These are phyloP conservation scores for Yamadazyma phyllophila DNA, from an alignment of 805 yeast genomes.

Conservation along the genomic window DNA sequence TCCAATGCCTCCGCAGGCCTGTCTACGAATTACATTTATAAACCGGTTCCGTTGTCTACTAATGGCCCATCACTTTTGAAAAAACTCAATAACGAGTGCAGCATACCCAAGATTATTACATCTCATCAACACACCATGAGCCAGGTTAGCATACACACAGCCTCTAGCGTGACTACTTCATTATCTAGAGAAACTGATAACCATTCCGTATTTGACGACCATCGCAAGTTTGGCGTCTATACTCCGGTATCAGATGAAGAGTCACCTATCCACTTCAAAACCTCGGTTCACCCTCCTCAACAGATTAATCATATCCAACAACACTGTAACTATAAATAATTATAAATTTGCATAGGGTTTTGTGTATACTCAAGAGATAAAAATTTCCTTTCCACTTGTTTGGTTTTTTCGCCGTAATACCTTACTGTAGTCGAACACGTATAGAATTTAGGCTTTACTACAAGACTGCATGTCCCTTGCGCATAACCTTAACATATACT, in stretches of 20 bases:
- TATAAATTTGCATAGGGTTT: constrained; percentile 7
- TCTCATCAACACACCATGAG: constrained; percentile 23
- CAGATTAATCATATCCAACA: not conserved
- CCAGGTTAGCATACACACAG: constrained; percentile 27
- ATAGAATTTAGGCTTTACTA: not conserved
- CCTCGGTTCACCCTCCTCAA: constrained; percentile 1
- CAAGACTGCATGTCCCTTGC: not conserved
- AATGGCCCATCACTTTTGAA: constrained; percentile 8
- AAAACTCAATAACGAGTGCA: constrained; percentile 5
- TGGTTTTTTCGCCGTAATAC: not conserved
- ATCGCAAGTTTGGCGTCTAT: constrained; percentile 20
- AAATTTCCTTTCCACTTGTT: not conserved
- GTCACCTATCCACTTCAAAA: constrained; percentile 11
- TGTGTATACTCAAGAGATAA: not conserved
- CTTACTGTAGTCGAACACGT: not conserved
- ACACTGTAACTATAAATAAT: constrained; percentile 5
- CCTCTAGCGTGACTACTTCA: constrained; percentile 25
- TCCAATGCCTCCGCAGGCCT: constrained; percentile 7
- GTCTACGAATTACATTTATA: constrained; percentile 11
- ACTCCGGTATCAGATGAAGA: constrained; percentile 37
- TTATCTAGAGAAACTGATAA: constrained; percentile 17
- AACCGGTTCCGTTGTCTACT: constrained; percentile 14
- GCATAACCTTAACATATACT: not conserved
- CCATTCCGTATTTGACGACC: constrained; percentile 24
- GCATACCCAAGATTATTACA: constrained; percentile 9